These are phyloP conservation scores for Xylaria castorea DNA, from an alignment of 495 filamentous ascomycete genomes.

Conservation along the genomic window DNA sequence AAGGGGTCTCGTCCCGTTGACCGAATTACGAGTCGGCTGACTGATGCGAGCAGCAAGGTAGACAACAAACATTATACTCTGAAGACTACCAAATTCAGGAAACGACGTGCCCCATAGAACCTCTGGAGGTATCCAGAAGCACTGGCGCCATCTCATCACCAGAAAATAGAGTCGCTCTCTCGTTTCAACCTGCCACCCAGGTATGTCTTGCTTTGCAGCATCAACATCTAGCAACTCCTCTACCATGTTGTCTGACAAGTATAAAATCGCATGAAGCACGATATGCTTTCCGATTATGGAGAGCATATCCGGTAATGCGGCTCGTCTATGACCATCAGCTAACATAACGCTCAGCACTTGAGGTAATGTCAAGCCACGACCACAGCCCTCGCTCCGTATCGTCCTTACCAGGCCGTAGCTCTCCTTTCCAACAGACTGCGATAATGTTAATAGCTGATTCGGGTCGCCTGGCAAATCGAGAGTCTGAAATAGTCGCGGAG, in stretches of 20 bases:
- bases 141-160: conserved; percentile 17
- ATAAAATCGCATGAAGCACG: conserved; percentile 9
- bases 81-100: conserved; percentile 11
- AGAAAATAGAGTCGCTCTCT: conserved; percentile 17
- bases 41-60: conserved; percentile 14
- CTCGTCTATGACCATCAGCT: conserved; percentile 5
- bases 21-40: background rate
- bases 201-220: background rate
- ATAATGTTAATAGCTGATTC: background rate
- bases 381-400: background rate
- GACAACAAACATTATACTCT: conserved; percentile 8
- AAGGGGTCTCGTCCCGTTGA: background rate
- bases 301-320: conserved; percentile 8
- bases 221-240: background rate
- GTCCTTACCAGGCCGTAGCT: background rate
- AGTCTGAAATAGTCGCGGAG: conserved; percentile 5
- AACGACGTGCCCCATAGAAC: conserved; percentile 7
- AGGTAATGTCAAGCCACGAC: background rate
- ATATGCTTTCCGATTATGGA: conserved; percentile 9
- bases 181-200: conserved; percentile 10
- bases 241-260: conserved; percentile 6
- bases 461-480: conserved; percentile 12
- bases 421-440: background rate
- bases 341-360: conserved; percentile 6
- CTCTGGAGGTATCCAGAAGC: conserved; percentile 16